phyloP scores from a whole-genome alignment of 2,329 filamentous ascomycete genomes.

The Tolypocladium ophioglossoides region DNA sequence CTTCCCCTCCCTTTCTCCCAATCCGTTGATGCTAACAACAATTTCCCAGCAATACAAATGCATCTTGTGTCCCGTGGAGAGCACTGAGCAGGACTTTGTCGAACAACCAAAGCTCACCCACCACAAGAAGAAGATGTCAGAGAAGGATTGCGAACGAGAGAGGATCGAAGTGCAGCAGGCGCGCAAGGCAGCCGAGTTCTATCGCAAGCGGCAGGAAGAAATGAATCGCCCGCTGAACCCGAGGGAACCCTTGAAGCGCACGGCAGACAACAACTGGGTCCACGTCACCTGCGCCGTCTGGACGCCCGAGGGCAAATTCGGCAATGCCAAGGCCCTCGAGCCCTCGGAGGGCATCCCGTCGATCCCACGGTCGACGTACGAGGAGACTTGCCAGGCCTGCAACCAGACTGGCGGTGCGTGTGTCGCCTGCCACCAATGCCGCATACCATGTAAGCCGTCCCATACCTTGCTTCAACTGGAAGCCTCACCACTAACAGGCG shows the following conservation, averaged over 20 bases:
- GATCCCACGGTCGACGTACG: slow-evolving; percentile 62
- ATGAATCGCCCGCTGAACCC: slow-evolving; percentile 74
- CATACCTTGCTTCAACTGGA: not conserved
- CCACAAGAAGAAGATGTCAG: slow-evolving; percentile 76
- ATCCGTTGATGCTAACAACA: slow-evolving; percentile 11
- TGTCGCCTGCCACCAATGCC: slow-evolving; percentile 69
- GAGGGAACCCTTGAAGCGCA: slow-evolving; percentile 84
- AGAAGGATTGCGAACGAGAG: slow-evolving; percentile 85
- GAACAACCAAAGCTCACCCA: slow-evolving; percentile 47
- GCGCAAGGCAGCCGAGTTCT: slow-evolving; percentile 67
- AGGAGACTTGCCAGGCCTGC: slow-evolving; percentile 76
- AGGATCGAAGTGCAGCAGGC: slow-evolving; percentile 76
- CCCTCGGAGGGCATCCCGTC: slow-evolving; percentile 84
- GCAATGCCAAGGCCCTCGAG: slow-evolving; percentile 68
- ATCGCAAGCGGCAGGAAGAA: slow-evolving; percentile 72
- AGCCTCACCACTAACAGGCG: slow-evolving; percentile 3
- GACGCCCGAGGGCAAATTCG: slow-evolving; percentile 89
- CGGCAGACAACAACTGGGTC: slow-evolving; percentile 95
- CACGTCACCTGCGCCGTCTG: slow-evolving; percentile 90
- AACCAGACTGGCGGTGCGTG: slow-evolving; percentile 68
- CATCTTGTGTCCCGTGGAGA: slow-evolving; percentile 76
- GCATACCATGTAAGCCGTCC: slow-evolving; percentile 34
- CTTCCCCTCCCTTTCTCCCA: not conserved
- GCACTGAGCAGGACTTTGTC: slow-evolving; percentile 73
- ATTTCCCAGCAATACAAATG: slow-evolving; percentile 67